Evolutionary conservation across 306 rosid species (phyloP), one percentile per base, ranked within the genome.

Genomic region (Glycine soja): DNA sequence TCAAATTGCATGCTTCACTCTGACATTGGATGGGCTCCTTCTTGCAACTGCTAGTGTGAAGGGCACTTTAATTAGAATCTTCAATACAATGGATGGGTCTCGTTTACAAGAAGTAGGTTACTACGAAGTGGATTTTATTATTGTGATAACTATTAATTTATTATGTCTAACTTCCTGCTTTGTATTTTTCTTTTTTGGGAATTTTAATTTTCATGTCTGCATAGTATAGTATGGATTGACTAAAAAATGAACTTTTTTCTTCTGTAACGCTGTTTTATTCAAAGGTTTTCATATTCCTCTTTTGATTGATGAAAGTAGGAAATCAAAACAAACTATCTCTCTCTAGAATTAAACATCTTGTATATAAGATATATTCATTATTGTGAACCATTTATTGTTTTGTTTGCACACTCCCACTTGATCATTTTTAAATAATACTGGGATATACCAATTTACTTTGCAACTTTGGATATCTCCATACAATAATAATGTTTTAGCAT

Each of bases 11-110:
- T 95, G 98, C 89, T 58, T 91, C 57, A 86, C 97, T 62, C 73
- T 95, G 82, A 93, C 98, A 72, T 79, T 85, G 93, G 99, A 95
- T 70, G 99, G 99, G 19, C 94, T 93, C 84, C 97, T 95, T 63
- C 99, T 95, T 82, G 97, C 99, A 69, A 93, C 99, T 85, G 96
- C 99, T 50, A 93, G 99, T 85, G 84, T 80, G 9, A 93, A 88
- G 92, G 99, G 99, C 10, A 95, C 99, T 81, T 85, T 95, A 85
- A 90, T 95, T 83, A 90, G 99, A 86, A 86, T 95, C 82, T 95
- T 93, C 90, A 95, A 95, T 86, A 95, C 99, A 74, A 87, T 95
- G 95, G 98, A 95, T 14, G 97, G 99, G 78, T 90, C 92, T 86
- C 89, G 65, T 70, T 85, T 95, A 73, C 98, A 95, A 83, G 99